These are phyloP conservation scores for Stemphylium vesicarium DNA, from an alignment of 2,329 filamentous ascomycete species.

Conservation along the genomic window DNA sequence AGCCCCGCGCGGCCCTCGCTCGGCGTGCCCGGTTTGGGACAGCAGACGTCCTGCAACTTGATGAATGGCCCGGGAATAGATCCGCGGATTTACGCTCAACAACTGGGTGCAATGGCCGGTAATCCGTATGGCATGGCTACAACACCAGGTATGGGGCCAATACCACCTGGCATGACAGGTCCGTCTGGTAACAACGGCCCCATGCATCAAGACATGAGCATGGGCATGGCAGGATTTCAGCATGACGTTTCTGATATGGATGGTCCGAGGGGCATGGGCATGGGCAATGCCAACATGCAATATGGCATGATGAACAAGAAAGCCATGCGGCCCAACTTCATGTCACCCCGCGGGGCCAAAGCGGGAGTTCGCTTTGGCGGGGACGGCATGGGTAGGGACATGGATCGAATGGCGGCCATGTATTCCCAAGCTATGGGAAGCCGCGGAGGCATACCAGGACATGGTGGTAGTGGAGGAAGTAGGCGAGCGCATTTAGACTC, in stretches of 20 bases:
- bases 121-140: slow-evolving; percentile 12
- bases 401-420: slow-evolving; percentile 1
- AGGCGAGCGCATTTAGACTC: background rate
- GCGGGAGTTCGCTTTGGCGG: background rate
- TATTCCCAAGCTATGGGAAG: slow-evolving; percentile 4
- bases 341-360: slow-evolving; percentile 5
- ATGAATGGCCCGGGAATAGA: slow-evolving; percentile 11
- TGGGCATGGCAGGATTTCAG: slow-evolving; percentile 9
- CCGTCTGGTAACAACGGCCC: slow-evolving; percentile 2
- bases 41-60: background rate
- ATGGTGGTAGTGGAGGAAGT: slow-evolving; percentile 1
- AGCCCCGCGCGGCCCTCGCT: slow-evolving; percentile 3
- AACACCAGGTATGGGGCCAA: background rate
- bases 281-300: slow-evolving; percentile 14
- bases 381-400: background rate
- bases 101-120: slow-evolving; percentile 9
- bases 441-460: slow-evolving; percentile 5
- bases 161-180: slow-evolving; percentile 15
- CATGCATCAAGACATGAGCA: slow-evolving; percentile 6
- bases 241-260: slow-evolving; percentile 17
- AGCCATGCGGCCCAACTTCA: slow-evolving; percentile 7
- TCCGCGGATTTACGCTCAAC: slow-evolving; percentile 13
- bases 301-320: slow-evolving; percentile 5
- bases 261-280: slow-evolving; percentile 7
- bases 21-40: slow-evolving; percentile 4